A percentile compares a stretch with the other conserved stretches of the same genome.
phyloP scores from a whole-genome alignment of 2,329 filamentous ascomycete species.

The Hymenoscyphus linearis region DNA sequence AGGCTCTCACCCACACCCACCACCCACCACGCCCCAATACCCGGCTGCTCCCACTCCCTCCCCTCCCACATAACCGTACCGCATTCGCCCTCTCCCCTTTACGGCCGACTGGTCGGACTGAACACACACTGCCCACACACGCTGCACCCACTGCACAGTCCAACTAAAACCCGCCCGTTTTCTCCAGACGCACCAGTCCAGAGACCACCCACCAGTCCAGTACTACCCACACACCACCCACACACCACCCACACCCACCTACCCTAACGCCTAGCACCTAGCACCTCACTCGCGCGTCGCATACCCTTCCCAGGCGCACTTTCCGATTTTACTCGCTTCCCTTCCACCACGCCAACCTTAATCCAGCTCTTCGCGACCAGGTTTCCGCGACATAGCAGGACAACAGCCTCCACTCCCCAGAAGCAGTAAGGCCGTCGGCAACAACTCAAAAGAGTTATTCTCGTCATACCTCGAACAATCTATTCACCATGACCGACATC shows the following conservation, averaged over 20 bases:
- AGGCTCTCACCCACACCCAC: background rate
- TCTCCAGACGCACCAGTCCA: background rate
- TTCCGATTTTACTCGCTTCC: conserved; percentile 21
- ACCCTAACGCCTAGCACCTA: too few relatives aligned
- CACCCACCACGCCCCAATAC: background rate
- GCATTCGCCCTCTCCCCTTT: conserved; percentile 3
- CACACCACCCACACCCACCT: background rate
- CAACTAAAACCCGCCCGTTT: conserved; percentile 2
- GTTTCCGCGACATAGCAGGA: conserved; percentile 32
- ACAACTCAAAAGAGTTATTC: conserved; percentile 32
- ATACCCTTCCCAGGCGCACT: conserved; percentile 1
- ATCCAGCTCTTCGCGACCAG: conserved; percentile 31
- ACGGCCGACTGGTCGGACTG: background rate
- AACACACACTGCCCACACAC: too few relatives aligned
- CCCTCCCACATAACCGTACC: conserved; percentile 8
- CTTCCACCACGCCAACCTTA: conserved; percentile 31
- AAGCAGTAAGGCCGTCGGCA: conserved; percentile 35
- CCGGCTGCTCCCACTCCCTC: background rate
- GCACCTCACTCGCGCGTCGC: conserved; percentile 3
- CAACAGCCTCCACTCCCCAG: conserved; percentile 30
- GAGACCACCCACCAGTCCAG: background rate
- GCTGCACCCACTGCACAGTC: too few relatives aligned
- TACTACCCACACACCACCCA: conserved; percentile 6
- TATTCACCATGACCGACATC: conserved; percentile 66
- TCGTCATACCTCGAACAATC: conserved; percentile 32